Evolutionary conservation across 805 yeast genomes (phyloP), one percentile per base, ranked within the genome.

Genomic region (Lipomyces lipofer): DNA sequence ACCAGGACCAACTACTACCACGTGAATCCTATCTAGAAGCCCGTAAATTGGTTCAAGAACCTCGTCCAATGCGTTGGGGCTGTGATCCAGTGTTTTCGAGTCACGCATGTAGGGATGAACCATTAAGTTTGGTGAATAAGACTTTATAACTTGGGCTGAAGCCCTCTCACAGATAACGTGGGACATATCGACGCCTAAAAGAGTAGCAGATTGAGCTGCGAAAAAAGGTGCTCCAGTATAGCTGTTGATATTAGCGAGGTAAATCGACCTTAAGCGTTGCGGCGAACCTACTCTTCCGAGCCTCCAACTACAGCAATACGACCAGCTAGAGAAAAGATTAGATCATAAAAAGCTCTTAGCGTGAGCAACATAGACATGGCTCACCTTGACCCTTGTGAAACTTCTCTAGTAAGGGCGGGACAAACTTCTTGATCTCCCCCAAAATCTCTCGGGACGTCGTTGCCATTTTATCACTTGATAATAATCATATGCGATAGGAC

Each of bases 171-270:
- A 94, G n/a, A 94, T 77, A 8, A 92, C 78, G 69, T 92, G 98
- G 33, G 92, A 80, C 73, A 94, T 75, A 67, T 92, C 99, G 49
- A 90, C 85, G 0, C 99, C 99, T 47, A 85, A 77, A 33, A 86
- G 71, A 1, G 95, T 87, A 1, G 95, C 81, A 0, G 96, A 86
- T 67, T 86, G 85, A 4, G 95, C 86, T 32, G 95, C 79, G 69
- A 94, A 94, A 70, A 77, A 94, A 1, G 98, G 98, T 0, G 99
- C 99, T 0, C 99, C 99, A 0, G 97, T 91, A 68, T 90, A 92
- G 68, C 77, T 73, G 15, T 3, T 8, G 22, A 4, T 25, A 59
- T 60, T 51, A 62, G 62, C 49, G 19, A 29, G 10, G 22, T n/a
- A 12, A 19, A 8, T 32, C 9, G 6, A n/a, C n/a, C n/a, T 5